Base-by-base conservation (phyloP, 2,329 filamentous ascomycete species). In the Neonectria ditissima region DNA sequence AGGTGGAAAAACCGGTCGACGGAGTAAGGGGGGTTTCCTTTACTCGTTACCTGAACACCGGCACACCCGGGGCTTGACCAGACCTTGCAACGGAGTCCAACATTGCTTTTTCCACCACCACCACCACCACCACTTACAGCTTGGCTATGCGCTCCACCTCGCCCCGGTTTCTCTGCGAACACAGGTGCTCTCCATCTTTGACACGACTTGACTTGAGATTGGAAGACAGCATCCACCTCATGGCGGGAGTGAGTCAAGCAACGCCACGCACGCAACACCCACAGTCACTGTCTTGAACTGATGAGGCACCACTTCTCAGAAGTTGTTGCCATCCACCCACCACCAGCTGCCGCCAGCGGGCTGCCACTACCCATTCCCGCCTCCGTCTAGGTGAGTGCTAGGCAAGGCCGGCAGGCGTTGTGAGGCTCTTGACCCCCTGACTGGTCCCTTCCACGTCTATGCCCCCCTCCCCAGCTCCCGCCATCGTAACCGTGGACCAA, bases 31-130 rank as follows among this genome's bases (percentile, higher is more conserved):
- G 37, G 7, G 10, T n/a, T 37, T 41, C 16, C 37, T 20, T 41
- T 8, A n/a, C n/a, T n/a, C 37, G 20, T 9, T 8, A 41, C n/a
- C 7, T 11, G 11, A 41, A 20, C 37, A 18, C n/a, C 37, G 37
- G n/a, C n/a, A 41, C n/a, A 41, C 8, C 37, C 37, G 37, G 37
- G 37, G 20, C 30, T 37, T 7, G 30, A 50, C 34, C 41, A 32
- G 44, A 13, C 26, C 26, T 34, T 55, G 7, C 44, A 24, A 41
- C 39, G 34, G 39, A 57, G 30, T 53, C 53, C 47, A 24, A 51
- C 34, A 44, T 62, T 62, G 59, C 59, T 53, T 57, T 62, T 57
- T 57, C 47, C 24, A 47, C 59, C 26, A 57, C 59, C 39, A 50
- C 30, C 54, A 53, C 47, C 24, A 47, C 59, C 26, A 57, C 59